Conservation (phyloP, 1,139 yeast species). For the Dujonia santamariae region DNA sequence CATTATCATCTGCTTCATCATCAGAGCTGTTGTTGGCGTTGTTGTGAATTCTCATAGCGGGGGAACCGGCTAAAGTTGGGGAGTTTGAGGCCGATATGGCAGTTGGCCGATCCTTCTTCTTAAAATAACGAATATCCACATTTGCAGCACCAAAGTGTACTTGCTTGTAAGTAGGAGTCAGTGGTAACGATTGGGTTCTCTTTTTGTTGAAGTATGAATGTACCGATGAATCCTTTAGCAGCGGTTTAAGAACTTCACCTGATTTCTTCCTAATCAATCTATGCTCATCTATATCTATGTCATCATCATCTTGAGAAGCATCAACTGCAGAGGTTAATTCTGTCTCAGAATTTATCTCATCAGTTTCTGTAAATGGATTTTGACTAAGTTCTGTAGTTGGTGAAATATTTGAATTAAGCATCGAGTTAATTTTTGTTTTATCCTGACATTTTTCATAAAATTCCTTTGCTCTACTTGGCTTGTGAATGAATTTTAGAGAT, state of each 20-base stretch:
- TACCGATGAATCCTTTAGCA: constrained; percentile 42
- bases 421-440: constrained; percentile 30
- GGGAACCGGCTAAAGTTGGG: constrained; percentile 39
- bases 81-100: constrained; percentile 70
- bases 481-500: constrained; percentile 40
- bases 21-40: no score
- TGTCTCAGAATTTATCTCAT: constrained; percentile 5
- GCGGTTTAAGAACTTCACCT: constrained; percentile 77
- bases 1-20: constrained; percentile 16
- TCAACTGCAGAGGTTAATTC: constrained; percentile 4
- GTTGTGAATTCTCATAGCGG: constrained; percentile 15
- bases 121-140: constrained; percentile 71
- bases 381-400: no score
- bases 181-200: constrained; percentile 63
- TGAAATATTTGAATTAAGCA: constrained; percentile 2
- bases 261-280: constrained; percentile 65
- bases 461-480: constrained; percentile 35
- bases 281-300: no score
- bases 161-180: constrained; percentile 67
- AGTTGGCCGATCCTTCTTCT: constrained; percentile 66
- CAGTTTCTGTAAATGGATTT: constrained; percentile 2
- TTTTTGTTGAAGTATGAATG: constrained; percentile 36
- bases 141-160: constrained; percentile 74
- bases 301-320: neutral
- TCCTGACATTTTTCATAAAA: constrained; percentile 32